phyloP scores from a whole-genome alignment of 805 yeast genomes.

The Danielozyma ontarioensis region DNA sequence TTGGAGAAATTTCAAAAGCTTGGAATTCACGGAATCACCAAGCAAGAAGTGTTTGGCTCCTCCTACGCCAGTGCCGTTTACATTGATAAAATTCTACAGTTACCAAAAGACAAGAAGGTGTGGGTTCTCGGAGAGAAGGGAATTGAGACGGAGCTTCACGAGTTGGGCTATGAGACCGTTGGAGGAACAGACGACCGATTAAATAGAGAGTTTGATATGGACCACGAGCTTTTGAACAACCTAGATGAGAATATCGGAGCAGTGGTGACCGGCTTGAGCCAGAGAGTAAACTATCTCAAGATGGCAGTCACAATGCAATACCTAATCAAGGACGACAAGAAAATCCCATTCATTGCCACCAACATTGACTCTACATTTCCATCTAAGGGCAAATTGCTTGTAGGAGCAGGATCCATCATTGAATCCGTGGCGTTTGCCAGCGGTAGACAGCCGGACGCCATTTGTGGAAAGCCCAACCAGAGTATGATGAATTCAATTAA shows the following conservation, averaged over 20 bases:
- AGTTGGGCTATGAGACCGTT: conserved; percentile 66
- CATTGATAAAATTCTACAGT: conserved; percentile 65
- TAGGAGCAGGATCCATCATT: conserved; percentile 94
- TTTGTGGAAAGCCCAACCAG: conserved; percentile 86
- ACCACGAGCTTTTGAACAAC: conserved; percentile 47
- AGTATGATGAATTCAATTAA: conserved; percentile 88
- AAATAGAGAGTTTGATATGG: conserved; percentile 46
- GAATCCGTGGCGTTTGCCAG: conserved; percentile 69
- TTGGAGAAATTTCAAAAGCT: conserved; percentile 63
- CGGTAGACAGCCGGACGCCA: conserved; percentile 77
- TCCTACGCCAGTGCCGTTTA: conserved; percentile 90
- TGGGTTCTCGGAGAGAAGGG: conserved; percentile 91
- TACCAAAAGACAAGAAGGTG: conserved; percentile 72
- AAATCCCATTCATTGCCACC: conserved; percentile 79
- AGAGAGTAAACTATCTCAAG: conserved; percentile 73
- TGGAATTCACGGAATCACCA: conserved; percentile 44
- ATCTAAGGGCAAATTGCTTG: conserved; percentile 73
- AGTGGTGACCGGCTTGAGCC: conserved; percentile 85
- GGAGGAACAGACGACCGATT: conserved; percentile 80
- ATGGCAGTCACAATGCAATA: conserved; percentile 80
- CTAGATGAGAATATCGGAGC: conserved; percentile 76
- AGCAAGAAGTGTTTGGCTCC: conserved; percentile 82
- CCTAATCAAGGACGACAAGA: conserved; percentile 50
- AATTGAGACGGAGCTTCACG: conserved; percentile 69
- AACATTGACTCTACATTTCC: conserved; percentile 96